phyloP scores from a whole-genome alignment of 352 stramenopile genomes.

The Aphanomyces cochlioides region DNA sequence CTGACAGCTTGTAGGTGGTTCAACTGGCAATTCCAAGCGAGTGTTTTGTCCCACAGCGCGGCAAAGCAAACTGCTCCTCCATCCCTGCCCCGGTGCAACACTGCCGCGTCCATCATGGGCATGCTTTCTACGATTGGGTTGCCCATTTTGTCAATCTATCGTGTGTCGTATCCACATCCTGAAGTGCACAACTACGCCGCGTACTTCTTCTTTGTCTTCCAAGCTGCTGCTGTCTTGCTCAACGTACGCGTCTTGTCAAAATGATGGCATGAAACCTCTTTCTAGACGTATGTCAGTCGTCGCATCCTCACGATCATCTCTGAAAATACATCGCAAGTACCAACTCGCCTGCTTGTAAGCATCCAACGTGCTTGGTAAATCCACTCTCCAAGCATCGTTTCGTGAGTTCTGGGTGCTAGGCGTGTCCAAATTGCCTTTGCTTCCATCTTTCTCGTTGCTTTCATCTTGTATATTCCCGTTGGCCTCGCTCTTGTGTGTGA shows the following conservation, averaged over 20 bases:
- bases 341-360: neutral
- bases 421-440: constrained; percentile 40
- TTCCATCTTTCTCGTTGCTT: constrained; percentile 51
- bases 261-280: too few species aligned
- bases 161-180: constrained; percentile 16
- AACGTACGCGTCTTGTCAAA: constrained; percentile 39
- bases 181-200: constrained; percentile 42
- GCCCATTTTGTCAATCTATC: constrained; percentile 38
- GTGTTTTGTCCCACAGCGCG: constrained; percentile 34
- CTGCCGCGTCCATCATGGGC: constrained; percentile 24
- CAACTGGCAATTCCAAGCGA: constrained; percentile 49
- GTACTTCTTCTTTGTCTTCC: constrained; percentile 60
- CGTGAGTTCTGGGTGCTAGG: neutral
- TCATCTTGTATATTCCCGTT: constrained; percentile 59
- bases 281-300: constrained; percentile 58
- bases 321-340: neutral
- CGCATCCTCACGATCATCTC: constrained; percentile 33
- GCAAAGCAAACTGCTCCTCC: constrained; percentile 32
- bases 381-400: too few species aligned
- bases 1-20: constrained; percentile 30
- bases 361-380: constrained; percentile 22
- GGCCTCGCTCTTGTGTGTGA: constrained; percentile 44
- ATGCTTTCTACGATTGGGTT: constrained; percentile 46
- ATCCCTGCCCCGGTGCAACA: constrained; percentile 31
- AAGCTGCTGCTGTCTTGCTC: constrained; percentile 45